Base-by-base conservation (phyloP, 495 filamentous ascomycete genomes). In the Trichoderma virens region DNA sequence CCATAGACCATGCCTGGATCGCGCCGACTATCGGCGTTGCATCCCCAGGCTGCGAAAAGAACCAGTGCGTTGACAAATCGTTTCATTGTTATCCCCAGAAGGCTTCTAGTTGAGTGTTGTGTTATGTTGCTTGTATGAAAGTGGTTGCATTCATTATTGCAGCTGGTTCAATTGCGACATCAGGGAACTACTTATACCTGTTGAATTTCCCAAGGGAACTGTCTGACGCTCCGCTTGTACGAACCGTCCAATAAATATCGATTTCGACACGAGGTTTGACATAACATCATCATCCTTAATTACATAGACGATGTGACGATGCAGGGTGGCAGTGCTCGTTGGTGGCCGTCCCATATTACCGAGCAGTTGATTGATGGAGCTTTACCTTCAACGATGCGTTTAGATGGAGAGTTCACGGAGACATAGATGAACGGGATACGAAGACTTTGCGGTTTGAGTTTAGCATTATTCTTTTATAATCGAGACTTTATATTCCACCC, bases 161-260 rank as follows among this genome's bases (percentile, higher is more conserved):
- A 43, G 51, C 35, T 43, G 20, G n/a, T n/a, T 63, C 30, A 45
- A 30, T 60, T 32, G 43, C 6, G 47, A 64, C 60, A 43, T 43
- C 5, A 43, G 11, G 16, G 11, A 43, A 9, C 39, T 43, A 62
- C 60, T 27, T 67, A 64, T 67, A 64, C 28, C 3, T 34, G 65
- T 64, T 64, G 47, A 39, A 34, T 11, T n/a, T 38, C 30, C 54
- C 35, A 25, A 23, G 60, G 56, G 32, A 62, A 3, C 38, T 62
- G 38, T 65, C 23, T 27, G 27, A 35, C 2, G 35, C 62, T 47
- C 66, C 41, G 51, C 63, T 62, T 67, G 30, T 67, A 65, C 66
- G 66, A 67, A 64, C 38, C 11, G 61, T 62, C 65, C 23, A 66
- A 66, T 66, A 28, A 41, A 59, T 56, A 62, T 59, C 59, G 23